phyloP scores from a whole-genome alignment of 176 grass and related monocot genomes.

The Phragmites australis region DNA sequence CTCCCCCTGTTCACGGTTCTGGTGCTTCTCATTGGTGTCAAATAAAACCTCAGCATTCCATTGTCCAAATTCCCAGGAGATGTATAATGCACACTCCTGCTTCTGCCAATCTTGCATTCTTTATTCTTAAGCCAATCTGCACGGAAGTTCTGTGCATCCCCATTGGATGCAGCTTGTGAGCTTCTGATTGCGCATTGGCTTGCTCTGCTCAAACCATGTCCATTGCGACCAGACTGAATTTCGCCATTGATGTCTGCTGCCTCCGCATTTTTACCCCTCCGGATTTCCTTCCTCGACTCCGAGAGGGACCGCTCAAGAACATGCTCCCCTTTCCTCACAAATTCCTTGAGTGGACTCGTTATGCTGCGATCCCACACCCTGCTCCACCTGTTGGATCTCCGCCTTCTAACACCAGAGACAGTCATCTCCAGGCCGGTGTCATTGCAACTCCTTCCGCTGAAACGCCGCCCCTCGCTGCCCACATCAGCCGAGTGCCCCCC shows the following conservation, averaged over 20 bases:
- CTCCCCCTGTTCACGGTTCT: conserved; percentile 59
- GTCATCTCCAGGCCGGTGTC: conserved; percentile 27
- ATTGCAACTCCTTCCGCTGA: conserved; percentile 22
- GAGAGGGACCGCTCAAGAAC: conserved; percentile 75
- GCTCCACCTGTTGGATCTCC: conserved; percentile 63
- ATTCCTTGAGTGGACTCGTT: conserved; percentile 65
- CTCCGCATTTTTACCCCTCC: conserved; percentile 50
- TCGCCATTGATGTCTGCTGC: conserved; percentile 33
- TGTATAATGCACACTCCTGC: conserved; percentile 91
- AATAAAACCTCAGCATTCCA: conserved; percentile 86
- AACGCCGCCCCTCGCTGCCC: background rate
- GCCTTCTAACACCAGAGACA: conserved; percentile 33
- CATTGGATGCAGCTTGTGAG: conserved; percentile 41
- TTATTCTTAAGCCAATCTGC: conserved; percentile 59
- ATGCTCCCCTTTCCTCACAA: conserved; percentile 61
- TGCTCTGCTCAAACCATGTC: conserved; percentile 25
- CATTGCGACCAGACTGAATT: conserved; percentile 33
- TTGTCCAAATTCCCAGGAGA: conserved; percentile 89
- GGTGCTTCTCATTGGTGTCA: conserved; percentile 87
- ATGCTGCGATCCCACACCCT: conserved; percentile 84
- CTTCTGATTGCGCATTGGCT: conserved; percentile 28
- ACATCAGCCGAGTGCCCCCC: background rate
- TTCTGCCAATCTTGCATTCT: conserved; percentile 72
- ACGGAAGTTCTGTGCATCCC: conserved; percentile 37
- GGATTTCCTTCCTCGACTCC: conserved; percentile 61